phyloP scores from a whole-genome alignment of 2,329 filamentous ascomycete genomes.

The Cladosporium austrohemisphaericum region DNA sequence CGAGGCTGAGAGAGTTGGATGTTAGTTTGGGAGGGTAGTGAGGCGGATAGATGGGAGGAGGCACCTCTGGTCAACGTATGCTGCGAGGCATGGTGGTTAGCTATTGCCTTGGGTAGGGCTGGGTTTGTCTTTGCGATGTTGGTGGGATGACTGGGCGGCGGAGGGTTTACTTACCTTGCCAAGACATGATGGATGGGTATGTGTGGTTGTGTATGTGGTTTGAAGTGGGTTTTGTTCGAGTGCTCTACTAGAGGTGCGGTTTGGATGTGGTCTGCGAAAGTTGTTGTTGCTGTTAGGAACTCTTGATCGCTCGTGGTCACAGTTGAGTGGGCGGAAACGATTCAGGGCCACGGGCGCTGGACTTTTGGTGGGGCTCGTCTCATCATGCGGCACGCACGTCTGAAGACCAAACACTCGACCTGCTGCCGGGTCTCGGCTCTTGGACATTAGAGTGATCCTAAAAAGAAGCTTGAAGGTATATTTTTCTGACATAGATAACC shows the following conservation, averaged over 20 bases:
- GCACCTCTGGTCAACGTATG: constrained; percentile 62
- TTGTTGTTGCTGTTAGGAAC: not conserved
- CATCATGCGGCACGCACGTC: no score
- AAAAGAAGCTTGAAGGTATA: no score
- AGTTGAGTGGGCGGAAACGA: no score
- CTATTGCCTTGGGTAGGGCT: constrained; percentile 4
- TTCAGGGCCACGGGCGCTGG: no score
- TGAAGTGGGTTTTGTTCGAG: not conserved
- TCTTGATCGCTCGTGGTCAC: no score
- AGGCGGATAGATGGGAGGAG: constrained; percentile 16
- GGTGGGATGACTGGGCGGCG: constrained; percentile 17
- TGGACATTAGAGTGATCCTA: no score
- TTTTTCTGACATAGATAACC: no score
- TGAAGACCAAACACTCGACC: no score
- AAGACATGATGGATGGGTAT: constrained; percentile 57
- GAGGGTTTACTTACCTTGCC: constrained; percentile 59
- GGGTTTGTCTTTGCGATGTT: not conserved
- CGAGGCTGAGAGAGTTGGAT: constrained; percentile 57
- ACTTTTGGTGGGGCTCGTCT: no score
- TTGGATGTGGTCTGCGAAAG: not conserved
- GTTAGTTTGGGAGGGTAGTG: constrained; percentile 18
- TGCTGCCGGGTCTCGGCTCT: no score
- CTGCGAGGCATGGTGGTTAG: constrained; percentile 34
- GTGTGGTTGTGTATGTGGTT: not conserved
- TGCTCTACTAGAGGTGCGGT: not conserved